Evolutionary conservation across 164 flowering plant species (phyloP).

Genomic region (Echeveria elegans): DNA sequence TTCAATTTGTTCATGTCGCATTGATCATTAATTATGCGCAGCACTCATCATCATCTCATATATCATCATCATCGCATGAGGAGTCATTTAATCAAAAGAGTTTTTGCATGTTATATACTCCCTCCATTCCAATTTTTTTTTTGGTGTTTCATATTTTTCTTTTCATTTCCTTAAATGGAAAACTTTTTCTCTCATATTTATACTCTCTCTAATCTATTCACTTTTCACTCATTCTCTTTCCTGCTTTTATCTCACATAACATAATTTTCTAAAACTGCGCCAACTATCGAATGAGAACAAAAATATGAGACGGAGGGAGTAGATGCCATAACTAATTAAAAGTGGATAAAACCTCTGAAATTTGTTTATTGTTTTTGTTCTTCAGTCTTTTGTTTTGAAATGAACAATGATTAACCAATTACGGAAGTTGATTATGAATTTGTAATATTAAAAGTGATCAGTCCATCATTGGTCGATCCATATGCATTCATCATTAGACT

Average conservation of each 20-base stretch:
- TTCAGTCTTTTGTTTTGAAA: neutral
- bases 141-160: no score
- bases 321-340: no score
- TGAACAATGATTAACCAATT: neutral
- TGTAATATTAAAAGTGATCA: neutral
- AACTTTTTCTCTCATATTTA: no score
- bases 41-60: neutral
- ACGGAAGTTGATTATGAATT: neutral
- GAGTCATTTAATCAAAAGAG: neutral
- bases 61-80: neutral
- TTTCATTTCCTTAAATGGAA: no score
- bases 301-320: no score
- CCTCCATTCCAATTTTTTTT: no score
- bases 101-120: neutral
- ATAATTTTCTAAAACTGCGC: no score
- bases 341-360: no score
- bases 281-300: no score
- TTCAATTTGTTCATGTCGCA: neutral
- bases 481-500: conserved; percentile 2
- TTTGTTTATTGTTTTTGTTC: neutral
- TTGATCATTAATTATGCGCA: neutral
- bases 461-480: neutral
- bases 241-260: no score
- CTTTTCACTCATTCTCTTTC: no score
- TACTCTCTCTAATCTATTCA: no score